Base-by-base conservation (phyloP, 2,329 filamentous ascomycete species). In the Beauveria rudraprayagi region DNA sequence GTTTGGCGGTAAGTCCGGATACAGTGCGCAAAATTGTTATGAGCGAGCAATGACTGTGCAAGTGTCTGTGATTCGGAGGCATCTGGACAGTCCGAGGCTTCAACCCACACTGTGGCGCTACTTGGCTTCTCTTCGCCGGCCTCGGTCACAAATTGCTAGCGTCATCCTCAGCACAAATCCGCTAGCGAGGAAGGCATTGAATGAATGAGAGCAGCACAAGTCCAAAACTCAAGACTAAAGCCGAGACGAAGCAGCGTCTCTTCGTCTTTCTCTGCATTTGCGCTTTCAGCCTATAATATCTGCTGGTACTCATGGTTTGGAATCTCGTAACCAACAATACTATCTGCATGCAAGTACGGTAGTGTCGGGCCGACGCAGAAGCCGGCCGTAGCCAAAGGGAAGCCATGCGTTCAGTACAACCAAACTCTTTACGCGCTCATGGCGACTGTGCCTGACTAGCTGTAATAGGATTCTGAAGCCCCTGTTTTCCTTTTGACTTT, bases 131-230 rank as follows among this genome's bases (percentile, higher is more conserved):
- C 1, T 30, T 48, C 55, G 55, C 56, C 56, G 46, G 56, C 56
- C 51, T 58, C 56, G 56, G 56, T 58, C 56, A n/a, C 24, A 40
- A 58, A 44, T 48, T 56, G 43, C 16, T 56, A 56, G 54, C 43
- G 54, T 19, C 43, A 48, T 56, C 54, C 48, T 56, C 28, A 56
- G n/a, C 43, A 48, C 26, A 24, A 26, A 34, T 37, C 19, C 17
- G 43, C 10, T 7, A 11, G 30, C 30, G 34, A 37, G 34, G 14
- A 37, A 14, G 34, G 34, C 34, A 37, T 37, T 37, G 7, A n/a
- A 47, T 47, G 19, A 43, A 56, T 34, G 54, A 26, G 54, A 47
- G 26, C 43, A 14, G 54, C 54, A 16, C 26, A n/a, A 17, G 16
- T 5, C 24, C 16, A 43, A 8, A 8, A 47, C 22, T 2, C 22